Percentiles rank a stretch among this genome's conserved stretches.
Conservation (phyloP, 441 rosid species). For the Eruca vesicaria region DNA sequence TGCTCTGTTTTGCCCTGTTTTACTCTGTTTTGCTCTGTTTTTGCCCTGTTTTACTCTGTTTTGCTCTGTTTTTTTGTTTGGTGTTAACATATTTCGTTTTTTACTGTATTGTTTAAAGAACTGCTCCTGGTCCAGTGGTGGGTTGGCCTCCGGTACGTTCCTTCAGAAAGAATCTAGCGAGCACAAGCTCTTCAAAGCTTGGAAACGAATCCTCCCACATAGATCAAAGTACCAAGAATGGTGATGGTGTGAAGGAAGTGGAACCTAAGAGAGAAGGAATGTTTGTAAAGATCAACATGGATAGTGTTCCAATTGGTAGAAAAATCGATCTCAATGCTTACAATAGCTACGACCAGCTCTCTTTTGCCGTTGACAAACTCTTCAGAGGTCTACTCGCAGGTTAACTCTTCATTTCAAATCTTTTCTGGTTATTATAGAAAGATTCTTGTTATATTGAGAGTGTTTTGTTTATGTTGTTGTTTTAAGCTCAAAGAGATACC, state of each 20-base stretch:
- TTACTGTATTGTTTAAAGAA: constrained; percentile 37
- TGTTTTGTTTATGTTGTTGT: neutral
- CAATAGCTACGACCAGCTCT: constrained; percentile 71
- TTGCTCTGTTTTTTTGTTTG: neutral
- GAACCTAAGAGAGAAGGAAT: constrained; percentile 46
- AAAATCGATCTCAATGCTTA: constrained; percentile 79
- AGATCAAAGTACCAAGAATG: constrained; percentile 36
- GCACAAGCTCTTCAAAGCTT: constrained; percentile 51
- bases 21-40: neutral
- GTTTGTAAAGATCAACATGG: constrained; percentile 91
- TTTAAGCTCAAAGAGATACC: constrained; percentile 44
- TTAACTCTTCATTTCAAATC: constrained; percentile 2
- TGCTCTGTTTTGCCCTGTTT: neutral
- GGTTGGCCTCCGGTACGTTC: constrained; percentile 97
- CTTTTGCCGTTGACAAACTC: constrained; percentile 76
- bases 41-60: neutral
- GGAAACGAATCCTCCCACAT: constrained; percentile 46
- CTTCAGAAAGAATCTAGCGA: constrained; percentile 70
- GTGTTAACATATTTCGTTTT: neutral
- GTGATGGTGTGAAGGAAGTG: constrained; percentile 38
- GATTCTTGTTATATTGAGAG: neutral
- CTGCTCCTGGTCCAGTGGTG: constrained; percentile 82
- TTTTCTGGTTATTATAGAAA: neutral
- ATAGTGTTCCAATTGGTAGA: constrained; percentile 88
- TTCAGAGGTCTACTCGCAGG: constrained; percentile 89